These are phyloP conservation scores for Chrysoporthe deuterocubensis DNA, from an alignment of 2,329 filamentous ascomycete genomes.

Conservation along the genomic window DNA sequence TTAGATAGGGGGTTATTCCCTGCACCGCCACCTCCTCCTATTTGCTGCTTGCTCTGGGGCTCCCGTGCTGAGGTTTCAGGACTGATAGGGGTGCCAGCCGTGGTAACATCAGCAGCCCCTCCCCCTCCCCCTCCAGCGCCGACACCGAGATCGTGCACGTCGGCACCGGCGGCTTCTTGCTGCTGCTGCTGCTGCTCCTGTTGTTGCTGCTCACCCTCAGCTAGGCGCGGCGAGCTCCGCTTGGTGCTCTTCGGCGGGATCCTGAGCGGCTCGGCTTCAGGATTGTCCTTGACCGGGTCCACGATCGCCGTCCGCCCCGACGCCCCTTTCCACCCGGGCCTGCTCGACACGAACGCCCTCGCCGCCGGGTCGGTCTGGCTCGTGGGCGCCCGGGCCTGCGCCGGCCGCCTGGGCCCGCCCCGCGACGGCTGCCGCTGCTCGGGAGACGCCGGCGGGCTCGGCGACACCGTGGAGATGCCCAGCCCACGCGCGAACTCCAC, in stretches of 20 bases:
- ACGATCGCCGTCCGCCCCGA: slow-evolving; percentile 70
- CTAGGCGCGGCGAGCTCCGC: slow-evolving; percentile 37
- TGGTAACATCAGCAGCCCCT: slow-evolving; percentile 15
- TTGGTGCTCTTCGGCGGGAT: slow-evolving; percentile 57
- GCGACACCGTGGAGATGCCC: slow-evolving; percentile 33
- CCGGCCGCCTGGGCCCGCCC: slow-evolving; percentile 13
- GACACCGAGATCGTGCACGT: neutral
- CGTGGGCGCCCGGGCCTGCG: slow-evolving; percentile 2
- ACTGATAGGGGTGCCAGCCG: slow-evolving; percentile 39
- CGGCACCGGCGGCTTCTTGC: neutral
- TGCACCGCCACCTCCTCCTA: slow-evolving; percentile 22
- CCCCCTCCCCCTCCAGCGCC: slow-evolving; percentile 1
- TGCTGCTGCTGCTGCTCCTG: slow-evolving; percentile 19
- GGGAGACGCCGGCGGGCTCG: slow-evolving; percentile 42
- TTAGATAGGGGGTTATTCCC: slow-evolving; percentile 22
- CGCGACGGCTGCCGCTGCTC: slow-evolving; percentile 31
- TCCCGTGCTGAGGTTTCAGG: slow-evolving; percentile 34
- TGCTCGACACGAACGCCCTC: slow-evolving; percentile 42
- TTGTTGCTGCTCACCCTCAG: slow-evolving; percentile 18
- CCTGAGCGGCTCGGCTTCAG: slow-evolving; percentile 58
- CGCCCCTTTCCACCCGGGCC: slow-evolving; percentile 72
- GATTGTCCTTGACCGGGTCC: slow-evolving; percentile 66
- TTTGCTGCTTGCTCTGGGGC: slow-evolving; percentile 32
- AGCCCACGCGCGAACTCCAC: slow-evolving; percentile 50
- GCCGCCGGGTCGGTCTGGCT: slow-evolving; percentile 40